Percentiles rank a stretch among this genome's conserved stretches.
phyloP scores from a whole-genome alignment of 176 grass and related monocot species.

The Melocanna baccifera region DNA sequence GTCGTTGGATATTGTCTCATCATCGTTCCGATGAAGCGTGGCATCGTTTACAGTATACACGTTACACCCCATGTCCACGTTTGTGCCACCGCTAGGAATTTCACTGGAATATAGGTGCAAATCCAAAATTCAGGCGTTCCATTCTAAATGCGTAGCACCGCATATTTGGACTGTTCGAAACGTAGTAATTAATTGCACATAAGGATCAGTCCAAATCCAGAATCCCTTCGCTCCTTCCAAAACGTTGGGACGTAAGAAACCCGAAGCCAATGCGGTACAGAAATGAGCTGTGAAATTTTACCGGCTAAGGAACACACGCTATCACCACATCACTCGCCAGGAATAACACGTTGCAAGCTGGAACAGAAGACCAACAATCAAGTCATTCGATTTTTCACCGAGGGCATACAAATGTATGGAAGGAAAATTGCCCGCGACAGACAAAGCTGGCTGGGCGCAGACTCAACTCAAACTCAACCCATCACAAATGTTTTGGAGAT shows the following conservation, averaged over 20 bases:
- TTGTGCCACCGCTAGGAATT: too few relatives aligned
- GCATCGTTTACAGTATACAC: too few relatives aligned
- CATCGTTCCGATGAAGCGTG: too few relatives aligned
- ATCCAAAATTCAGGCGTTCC: too few relatives aligned
- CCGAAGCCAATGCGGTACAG: not conserved
- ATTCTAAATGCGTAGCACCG: too few relatives aligned
- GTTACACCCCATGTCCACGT: too few relatives aligned
- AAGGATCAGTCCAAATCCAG: too few relatives aligned
- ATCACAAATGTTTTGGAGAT: slow-evolving; percentile 37
- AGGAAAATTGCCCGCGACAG: slow-evolving; percentile 41
- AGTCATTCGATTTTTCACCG: slow-evolving; percentile 27
- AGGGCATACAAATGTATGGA: slow-evolving; percentile 32
- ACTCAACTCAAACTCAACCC: slow-evolving; percentile 41
- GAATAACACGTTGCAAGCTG: not conserved
- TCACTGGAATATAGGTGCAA: too few relatives aligned
- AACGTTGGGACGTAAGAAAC: too few relatives aligned
- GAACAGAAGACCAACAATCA: not conserved
- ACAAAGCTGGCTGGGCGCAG: slow-evolving; percentile 10
- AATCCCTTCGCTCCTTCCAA: too few relatives aligned
- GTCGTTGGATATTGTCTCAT: too few relatives aligned
- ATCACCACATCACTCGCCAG: not conserved
- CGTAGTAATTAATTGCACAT: too few relatives aligned
- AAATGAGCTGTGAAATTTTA: not conserved
- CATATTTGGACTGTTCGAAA: not conserved
- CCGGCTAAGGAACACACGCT: not conserved